These are phyloP conservation scores for Jamesozyma hellenica DNA, from an alignment of 805 yeast genomes.

Conservation along the genomic window DNA sequence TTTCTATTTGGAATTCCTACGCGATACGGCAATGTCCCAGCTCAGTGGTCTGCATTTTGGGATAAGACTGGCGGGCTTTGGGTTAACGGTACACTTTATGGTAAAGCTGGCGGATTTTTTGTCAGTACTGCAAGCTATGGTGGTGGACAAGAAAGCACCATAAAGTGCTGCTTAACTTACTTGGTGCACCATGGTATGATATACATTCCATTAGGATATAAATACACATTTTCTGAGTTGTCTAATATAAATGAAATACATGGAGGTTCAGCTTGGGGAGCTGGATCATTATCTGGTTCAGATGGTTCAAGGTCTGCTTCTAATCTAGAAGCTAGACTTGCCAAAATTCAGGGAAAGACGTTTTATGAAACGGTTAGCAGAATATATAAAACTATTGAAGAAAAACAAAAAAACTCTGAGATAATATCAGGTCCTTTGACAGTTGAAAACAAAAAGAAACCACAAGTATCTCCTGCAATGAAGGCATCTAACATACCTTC, in stretches of 20 bases:
- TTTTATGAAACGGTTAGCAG: constrained; percentile 42
- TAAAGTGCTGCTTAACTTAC: constrained; percentile 45
- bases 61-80: constrained; percentile 69
- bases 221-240: constrained; percentile 42
- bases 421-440: not conserved
- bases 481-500: not conserved
- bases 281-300: constrained; percentile 65
- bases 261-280: constrained; percentile 84
- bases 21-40: constrained; percentile 64
- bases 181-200: constrained; percentile 70
- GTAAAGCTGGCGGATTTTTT: constrained; percentile 67
- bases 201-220: constrained; percentile 70
- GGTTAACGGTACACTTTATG: constrained; percentile 59
- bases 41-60: constrained; percentile 70
- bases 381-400: constrained; percentile 11
- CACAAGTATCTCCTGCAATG: too few relatives aligned
- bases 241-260: constrained; percentile 56
- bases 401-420: not conserved
- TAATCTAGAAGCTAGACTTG: constrained; percentile 53
- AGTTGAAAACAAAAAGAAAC: not conserved
- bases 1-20: constrained; percentile 75
- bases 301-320: constrained; percentile 69
- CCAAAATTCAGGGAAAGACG: constrained; percentile 54
- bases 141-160: constrained; percentile 74
- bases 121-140: constrained; percentile 64